A percentile compares a stretch with the other conserved stretches of the same genome.
These are phyloP conservation scores for Taiozyma sp. DNA, from an alignment of 1,139 yeast genomes.

Conservation along the genomic window DNA sequence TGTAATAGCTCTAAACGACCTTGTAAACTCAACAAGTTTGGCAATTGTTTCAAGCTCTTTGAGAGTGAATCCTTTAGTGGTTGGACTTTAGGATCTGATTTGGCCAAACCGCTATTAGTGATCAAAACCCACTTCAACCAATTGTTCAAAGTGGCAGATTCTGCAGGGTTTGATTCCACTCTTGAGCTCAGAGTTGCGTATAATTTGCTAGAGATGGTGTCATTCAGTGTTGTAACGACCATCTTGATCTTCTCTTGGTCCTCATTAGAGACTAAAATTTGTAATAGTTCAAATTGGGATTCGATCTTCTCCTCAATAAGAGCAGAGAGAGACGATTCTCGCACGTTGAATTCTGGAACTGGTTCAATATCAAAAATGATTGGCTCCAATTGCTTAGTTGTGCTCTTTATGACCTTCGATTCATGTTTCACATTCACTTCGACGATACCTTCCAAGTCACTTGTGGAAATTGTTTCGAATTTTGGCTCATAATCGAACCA, in stretches of 20 bases:
- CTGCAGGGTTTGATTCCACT: conserved; percentile 54
- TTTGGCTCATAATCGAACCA: conserved; percentile 21
- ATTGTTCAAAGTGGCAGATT: conserved; percentile 64
- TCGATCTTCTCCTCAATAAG: conserved; percentile 10
- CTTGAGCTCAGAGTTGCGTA: conserved; percentile 66
- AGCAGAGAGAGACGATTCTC: conserved; percentile 13
- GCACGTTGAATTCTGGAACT: conserved; percentile 11
- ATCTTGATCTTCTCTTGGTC: conserved; percentile 60
- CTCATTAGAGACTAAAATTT: conserved; percentile 59
- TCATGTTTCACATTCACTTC: conserved; percentile 12
- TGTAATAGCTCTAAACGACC: conserved; percentile 77
- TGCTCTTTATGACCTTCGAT: neutral
- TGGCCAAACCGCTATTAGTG: conserved; percentile 65
- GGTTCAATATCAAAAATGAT: conserved; percentile 5
- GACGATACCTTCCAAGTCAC: conserved; percentile 7
- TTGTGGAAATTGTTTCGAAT: conserved; percentile 18
- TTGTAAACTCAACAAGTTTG: conserved; percentile 75
- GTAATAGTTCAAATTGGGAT: conserved; percentile 26
- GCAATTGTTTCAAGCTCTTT: conserved; percentile 63
- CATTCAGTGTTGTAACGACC: conserved; percentile 54
- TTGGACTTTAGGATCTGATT: conserved; percentile 51
- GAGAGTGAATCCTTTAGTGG: conserved; percentile 60
- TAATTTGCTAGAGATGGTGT: conserved; percentile 57
- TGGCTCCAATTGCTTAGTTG: conserved; percentile 7
- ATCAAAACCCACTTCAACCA: conserved; percentile 86